phyloP scores from a whole-genome alignment of 805 yeast genomes.

The Metschnikowia peoriensis region DNA sequence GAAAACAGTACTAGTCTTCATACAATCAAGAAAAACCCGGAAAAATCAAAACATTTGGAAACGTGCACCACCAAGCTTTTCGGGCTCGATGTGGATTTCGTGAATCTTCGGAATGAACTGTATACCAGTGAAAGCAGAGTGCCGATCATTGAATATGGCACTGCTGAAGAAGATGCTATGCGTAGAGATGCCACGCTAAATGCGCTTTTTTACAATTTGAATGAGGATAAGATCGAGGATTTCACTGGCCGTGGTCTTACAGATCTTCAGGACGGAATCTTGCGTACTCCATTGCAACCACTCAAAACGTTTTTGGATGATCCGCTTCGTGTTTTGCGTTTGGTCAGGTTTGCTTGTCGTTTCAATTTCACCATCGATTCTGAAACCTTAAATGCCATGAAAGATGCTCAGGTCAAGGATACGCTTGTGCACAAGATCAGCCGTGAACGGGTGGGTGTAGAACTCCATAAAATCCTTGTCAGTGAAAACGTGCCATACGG shows the following conservation, averaged over 20 bases:
- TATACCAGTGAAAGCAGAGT: constrained; percentile 82
- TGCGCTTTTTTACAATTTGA: constrained; percentile 84
- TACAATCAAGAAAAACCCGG: constrained; percentile 89
- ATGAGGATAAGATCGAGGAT: constrained; percentile 72
- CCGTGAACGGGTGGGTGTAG: constrained; percentile 86
- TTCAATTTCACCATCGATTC: constrained; percentile 65
- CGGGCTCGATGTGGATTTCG: constrained; percentile 89
- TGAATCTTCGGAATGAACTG: constrained; percentile 83
- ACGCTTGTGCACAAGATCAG: constrained; percentile 75
- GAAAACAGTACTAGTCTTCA: constrained; percentile 49
- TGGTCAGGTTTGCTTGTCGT: constrained; percentile 82
- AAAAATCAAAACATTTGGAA: constrained; percentile 92
- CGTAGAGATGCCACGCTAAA: constrained; percentile 95
- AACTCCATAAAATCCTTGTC: constrained; percentile 72
- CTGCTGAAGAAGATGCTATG: constrained; percentile 86
- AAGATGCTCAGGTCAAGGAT: constrained; percentile 48
- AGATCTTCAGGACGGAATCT: constrained; percentile 67
- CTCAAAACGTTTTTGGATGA: constrained; percentile 86
- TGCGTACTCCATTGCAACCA: constrained; percentile 89
- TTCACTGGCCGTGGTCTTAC: constrained; percentile 71
- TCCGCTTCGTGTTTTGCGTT: constrained; percentile 83
- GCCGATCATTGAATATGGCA: constrained; percentile 82
- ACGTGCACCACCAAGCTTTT: constrained; percentile 90
- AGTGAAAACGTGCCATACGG: constrained; percentile 65
- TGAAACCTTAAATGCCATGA: constrained; percentile 65